A percentile compares a stretch with the other conserved stretches of the same genome.
These are phyloP conservation scores for Calocybe cyanea DNA, from an alignment of 768 basidiomycete genomes.

Conservation along the genomic window DNA sequence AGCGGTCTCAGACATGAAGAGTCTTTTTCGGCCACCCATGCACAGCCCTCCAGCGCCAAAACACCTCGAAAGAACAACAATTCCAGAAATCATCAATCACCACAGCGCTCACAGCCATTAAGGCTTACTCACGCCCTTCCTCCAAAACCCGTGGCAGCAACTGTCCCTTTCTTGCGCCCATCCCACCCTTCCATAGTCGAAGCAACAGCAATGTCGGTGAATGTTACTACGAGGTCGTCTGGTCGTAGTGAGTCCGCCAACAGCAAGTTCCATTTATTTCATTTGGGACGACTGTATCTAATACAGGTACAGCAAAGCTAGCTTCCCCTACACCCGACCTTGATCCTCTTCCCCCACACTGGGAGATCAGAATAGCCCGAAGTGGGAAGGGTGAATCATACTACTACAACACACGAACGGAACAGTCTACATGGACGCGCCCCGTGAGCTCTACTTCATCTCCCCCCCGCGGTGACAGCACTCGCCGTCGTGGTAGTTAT, in stretches of 20 bases:
- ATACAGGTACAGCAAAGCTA: constrained; percentile 16
- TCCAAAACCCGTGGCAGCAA: constrained; percentile 56
- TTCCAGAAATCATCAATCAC: constrained; percentile 15
- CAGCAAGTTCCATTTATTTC: constrained; percentile 28
- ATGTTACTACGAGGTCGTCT: constrained; percentile 24
- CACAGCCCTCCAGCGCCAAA: constrained; percentile 10
- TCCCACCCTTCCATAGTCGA: constrained; percentile 58
- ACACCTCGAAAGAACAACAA: constrained; percentile 13
- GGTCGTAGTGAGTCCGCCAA: constrained; percentile 35
- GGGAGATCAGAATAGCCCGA: constrained; percentile 56
- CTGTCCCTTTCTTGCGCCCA: constrained; percentile 48
- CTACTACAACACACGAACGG: constrained; percentile 55
- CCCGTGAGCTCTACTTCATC: constrained; percentile 34
- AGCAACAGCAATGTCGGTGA: constrained; percentile 52
- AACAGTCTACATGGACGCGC: constrained; percentile 55
- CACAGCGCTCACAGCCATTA: constrained; percentile 25
- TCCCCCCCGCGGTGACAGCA: constrained; percentile 19
- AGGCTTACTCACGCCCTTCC: constrained; percentile 65
- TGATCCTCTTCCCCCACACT: constrained; percentile 47
- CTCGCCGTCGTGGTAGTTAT: constrained; percentile 22
- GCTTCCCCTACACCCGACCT: constrained; percentile 17
- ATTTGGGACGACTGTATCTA: constrained; percentile 23
- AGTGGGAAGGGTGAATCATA: constrained; percentile 44
- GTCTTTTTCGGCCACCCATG: constrained; percentile 10
- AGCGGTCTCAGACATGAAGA: constrained; percentile 9